These are phyloP conservation scores for Fragaria vesca DNA, from an alignment of 306 rosid species.

Conservation along the genomic window DNA sequence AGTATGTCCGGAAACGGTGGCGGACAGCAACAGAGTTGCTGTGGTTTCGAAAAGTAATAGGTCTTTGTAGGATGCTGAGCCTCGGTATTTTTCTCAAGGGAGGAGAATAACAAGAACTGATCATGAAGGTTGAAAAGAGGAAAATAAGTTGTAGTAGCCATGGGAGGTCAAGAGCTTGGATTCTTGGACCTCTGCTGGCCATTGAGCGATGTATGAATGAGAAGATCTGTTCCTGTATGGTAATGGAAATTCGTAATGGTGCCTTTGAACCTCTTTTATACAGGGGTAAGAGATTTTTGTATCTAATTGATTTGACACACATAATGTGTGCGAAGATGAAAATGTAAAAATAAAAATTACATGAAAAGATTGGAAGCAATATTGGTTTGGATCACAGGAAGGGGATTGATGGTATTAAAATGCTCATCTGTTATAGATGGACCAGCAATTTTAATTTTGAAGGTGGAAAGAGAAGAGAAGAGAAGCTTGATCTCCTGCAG, in stretches of 20 bases:
- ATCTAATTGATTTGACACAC: background rate
- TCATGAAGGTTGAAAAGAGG: background rate
- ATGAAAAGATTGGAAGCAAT: background rate
- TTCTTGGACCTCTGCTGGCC: slow-evolving; percentile 4
- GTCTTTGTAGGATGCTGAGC: background rate
- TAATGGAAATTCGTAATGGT: background rate
- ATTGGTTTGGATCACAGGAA: background rate
- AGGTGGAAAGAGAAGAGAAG: background rate
- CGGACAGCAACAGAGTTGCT: background rate
- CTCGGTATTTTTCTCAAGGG: background rate
- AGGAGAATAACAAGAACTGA: slow-evolving; percentile 2
- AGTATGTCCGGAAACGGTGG: slow-evolving; percentile 18
- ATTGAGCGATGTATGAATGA: background rate
- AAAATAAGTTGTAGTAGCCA: background rate
- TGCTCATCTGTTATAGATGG: background rate
- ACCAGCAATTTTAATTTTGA: background rate
- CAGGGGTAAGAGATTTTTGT: background rate
- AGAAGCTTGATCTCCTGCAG: background rate
- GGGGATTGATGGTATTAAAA: background rate
- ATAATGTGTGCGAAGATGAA: background rate
- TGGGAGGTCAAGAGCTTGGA: background rate
- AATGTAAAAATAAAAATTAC: background rate
- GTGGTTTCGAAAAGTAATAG: background rate
- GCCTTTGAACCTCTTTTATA: background rate
- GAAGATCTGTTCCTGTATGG: background rate